Evolutionary conservation across 2,329 filamentous ascomycete species (phyloP).

Genomic region (Penicillium sp.): DNA sequence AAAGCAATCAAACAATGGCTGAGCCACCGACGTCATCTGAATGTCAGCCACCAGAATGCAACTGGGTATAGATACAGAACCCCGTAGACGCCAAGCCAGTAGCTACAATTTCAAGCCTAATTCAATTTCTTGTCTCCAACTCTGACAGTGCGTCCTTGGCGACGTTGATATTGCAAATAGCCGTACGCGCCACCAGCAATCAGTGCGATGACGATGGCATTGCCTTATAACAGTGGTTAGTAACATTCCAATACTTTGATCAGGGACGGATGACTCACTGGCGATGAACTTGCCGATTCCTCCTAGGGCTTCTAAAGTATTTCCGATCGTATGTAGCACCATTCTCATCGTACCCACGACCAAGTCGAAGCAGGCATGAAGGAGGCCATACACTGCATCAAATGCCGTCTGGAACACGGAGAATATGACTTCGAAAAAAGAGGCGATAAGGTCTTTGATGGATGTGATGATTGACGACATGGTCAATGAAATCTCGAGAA

Average conservation of each 20-base stretch:
- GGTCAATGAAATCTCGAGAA: background rate
- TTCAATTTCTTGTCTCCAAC: constrained; percentile 17
- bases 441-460: constrained; percentile 17
- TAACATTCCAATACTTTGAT: background rate
- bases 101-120: constrained; percentile 1
- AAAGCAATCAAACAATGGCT: background rate
- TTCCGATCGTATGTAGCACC: background rate
- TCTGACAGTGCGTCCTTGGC: constrained; percentile 11
- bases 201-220: constrained; percentile 14
- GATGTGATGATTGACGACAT: constrained; percentile 21
- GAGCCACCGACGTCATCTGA: background rate
- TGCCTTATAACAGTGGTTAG: constrained; percentile 8
- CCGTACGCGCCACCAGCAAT: constrained; percentile 13
- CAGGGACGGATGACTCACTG: constrained; percentile 5
- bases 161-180: constrained; percentile 12
- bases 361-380: constrained; percentile 5
- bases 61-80: background rate
- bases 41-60: background rate
- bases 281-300: constrained; percentile 19
- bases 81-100: background rate
- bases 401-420: constrained; percentile 10
- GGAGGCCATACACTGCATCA: constrained; percentile 1
- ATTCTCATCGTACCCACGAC: constrained; percentile 4
- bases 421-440: constrained; percentile 20
- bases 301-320: constrained; percentile 10